phyloP scores from a whole-genome alignment of 2,329 filamentous ascomycete genomes.

The Apiospora sp. region DNA sequence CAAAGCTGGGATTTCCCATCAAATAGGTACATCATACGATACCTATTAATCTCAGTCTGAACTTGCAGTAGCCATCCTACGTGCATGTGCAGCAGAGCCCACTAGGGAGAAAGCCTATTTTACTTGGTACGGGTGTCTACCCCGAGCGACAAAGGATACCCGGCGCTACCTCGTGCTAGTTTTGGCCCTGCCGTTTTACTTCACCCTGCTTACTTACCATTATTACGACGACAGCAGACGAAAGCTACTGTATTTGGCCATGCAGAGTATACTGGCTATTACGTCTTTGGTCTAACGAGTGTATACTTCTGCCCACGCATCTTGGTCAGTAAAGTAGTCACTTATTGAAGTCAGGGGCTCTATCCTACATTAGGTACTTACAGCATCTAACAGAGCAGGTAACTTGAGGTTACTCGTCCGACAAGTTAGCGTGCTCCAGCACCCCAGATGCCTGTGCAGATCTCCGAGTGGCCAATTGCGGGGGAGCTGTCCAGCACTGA shows the following conservation, averaged over 20 bases:
- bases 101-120: not conserved
- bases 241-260: not conserved
- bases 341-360: too few relatives aligned
- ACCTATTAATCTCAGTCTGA: not conserved
- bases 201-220: not conserved
- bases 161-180: not conserved
- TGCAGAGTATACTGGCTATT: not conserved
- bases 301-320: too few relatives aligned
- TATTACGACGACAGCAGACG: not conserved
- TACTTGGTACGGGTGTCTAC: not conserved
- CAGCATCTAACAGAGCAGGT: not conserved
- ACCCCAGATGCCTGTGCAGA: slow-evolving; percentile 14
- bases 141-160: not conserved
- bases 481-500: not conserved
- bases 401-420: not conserved
- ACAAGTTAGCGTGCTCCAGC: not conserved
- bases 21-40: not conserved
- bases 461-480: not conserved
- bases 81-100: not conserved
- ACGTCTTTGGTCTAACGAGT: not conserved
- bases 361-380: too few relatives aligned
- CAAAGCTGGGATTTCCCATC: too few relatives aligned
- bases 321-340: too few relatives aligned
- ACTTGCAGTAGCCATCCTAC: slow-evolving; percentile 3
- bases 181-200: not conserved